These are phyloP conservation scores for Drosera spatulata DNA, from an alignment of 179 eudicot species.

Conservation along the genomic window DNA sequence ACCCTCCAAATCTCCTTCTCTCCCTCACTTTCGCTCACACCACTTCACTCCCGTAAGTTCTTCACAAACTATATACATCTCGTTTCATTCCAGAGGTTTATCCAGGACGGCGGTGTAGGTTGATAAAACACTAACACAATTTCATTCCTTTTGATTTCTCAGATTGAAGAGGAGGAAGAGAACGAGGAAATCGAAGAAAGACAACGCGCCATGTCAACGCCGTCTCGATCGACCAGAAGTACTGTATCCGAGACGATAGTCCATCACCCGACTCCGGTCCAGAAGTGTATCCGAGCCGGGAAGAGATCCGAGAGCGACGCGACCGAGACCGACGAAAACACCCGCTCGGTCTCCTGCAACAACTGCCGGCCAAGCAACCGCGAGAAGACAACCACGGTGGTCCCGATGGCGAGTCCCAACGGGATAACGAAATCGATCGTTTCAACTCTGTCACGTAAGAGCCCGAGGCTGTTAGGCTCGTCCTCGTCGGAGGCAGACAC, in stretches of 20 bases:
- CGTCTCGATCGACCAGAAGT: constrained; percentile 5
- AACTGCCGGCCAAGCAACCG: constrained; percentile 66
- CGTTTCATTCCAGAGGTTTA: background rate
- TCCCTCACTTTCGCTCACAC: constrained; percentile 30
- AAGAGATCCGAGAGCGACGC: constrained; percentile 5
- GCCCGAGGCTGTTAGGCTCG: constrained; percentile 33
- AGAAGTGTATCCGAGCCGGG: background rate
- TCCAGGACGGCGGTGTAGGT: background rate
- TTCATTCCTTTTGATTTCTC: constrained; percentile 4
- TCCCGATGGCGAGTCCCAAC: constrained; percentile 32
- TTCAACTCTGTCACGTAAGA: constrained; percentile 34
- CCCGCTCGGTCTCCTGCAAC: constrained; percentile 53
- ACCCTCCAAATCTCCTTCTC: constrained; percentile 33
- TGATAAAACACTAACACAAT: background rate
- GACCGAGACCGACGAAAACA: background rate
- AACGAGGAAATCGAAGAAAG: constrained; percentile 50
- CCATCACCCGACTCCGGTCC: constrained; percentile 52
- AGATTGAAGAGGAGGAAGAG: constrained; percentile 83
- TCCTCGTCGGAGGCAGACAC: constrained; percentile 3
- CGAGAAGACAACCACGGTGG: constrained; percentile 24
- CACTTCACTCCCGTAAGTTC: constrained; percentile 72
- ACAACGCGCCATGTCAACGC: constrained; percentile 22
- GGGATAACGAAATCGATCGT: constrained; percentile 55
- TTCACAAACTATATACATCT: background rate
- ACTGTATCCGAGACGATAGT: background rate